phyloP scores from a whole-genome alignment of 805 yeast species.

The Suhomyces faveliae region DNA sequence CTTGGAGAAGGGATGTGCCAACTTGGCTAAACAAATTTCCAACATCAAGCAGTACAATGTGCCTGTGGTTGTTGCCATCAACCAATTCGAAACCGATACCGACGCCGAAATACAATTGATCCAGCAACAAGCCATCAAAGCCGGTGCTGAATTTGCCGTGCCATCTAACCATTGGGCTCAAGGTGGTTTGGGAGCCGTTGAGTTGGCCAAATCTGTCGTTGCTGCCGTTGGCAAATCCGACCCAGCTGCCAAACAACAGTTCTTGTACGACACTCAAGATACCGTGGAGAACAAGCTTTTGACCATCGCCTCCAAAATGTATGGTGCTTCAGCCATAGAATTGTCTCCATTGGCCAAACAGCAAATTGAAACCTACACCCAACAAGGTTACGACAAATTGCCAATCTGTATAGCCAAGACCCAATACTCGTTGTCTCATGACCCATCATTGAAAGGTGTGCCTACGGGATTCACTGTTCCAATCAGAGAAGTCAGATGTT shows the following conservation, averaged over 20 bases:
- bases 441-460: slow-evolving; percentile 78
- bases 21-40: slow-evolving; percentile 84
- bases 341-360: slow-evolving; percentile 65
- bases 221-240: slow-evolving; percentile 55
- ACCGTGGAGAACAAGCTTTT: slow-evolving; percentile 78
- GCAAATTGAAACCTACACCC: slow-evolving; percentile 65
- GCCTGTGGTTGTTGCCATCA: slow-evolving; percentile 94
- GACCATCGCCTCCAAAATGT: slow-evolving; percentile 82
- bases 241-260: slow-evolving; percentile 38
- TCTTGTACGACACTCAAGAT: slow-evolving; percentile 67
- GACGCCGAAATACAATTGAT: slow-evolving; percentile 77
- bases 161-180: slow-evolving; percentile 92
- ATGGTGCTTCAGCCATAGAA: slow-evolving; percentile 77
- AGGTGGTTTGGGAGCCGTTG: slow-evolving; percentile 90
- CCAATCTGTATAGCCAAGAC: slow-evolving; percentile 87
- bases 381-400: slow-evolving; percentile 72
- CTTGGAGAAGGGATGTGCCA: slow-evolving; percentile 77
- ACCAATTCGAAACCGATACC: slow-evolving; percentile 81
- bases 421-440: slow-evolving; percentile 81
- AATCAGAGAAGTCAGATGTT: slow-evolving; percentile 73
- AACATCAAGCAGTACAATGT: slow-evolving; percentile 83
- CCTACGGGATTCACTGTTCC: slow-evolving; percentile 81
- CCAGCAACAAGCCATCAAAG: slow-evolving; percentile 73
- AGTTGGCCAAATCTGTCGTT: slow-evolving; percentile 80
- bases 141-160: slow-evolving; percentile 94